Conservation (phyloP, 176 grass and related monocot genomes). For the Echinochloa phyllopogon region DNA sequence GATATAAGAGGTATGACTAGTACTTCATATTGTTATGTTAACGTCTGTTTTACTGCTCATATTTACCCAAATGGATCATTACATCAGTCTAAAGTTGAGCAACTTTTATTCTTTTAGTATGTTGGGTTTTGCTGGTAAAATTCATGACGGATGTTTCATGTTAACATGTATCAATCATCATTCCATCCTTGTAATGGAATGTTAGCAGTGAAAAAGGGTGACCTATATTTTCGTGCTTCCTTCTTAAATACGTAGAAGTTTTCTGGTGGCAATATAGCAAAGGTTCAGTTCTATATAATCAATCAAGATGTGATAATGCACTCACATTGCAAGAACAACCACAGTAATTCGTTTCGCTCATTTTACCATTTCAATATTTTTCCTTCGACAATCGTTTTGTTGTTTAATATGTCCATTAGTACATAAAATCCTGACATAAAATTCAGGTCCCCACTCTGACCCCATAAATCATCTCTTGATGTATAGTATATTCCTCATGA, state of each 20-base stretch:
- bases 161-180: neutral
- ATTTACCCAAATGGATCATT: neutral
- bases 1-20: conserved; percentile 49
- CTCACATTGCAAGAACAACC: neutral
- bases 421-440: neutral
- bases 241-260: neutral
- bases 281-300: conserved; percentile 13
- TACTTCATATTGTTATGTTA: conserved; percentile 20
- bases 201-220: neutral
- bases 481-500: neutral
- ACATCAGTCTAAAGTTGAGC: neutral
- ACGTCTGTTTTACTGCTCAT: conserved; percentile 18
- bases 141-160: neutral
- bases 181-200: conserved; percentile 11
- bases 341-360: neutral
- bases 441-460: conserved; percentile 1
- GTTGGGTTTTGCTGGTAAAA: neutral
- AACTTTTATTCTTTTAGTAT: neutral
- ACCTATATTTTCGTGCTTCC: neutral
- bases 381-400: neutral
- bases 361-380: neutral
- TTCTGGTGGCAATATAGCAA: conserved; percentile 11
- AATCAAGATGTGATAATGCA: neutral
- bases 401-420: neutral
- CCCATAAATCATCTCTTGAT: conserved; percentile 2